These are phyloP conservation scores for Syncephalis plumigaleata DNA, from an alignment of 371 early-diverging fungal species.

Conservation along the genomic window DNA sequence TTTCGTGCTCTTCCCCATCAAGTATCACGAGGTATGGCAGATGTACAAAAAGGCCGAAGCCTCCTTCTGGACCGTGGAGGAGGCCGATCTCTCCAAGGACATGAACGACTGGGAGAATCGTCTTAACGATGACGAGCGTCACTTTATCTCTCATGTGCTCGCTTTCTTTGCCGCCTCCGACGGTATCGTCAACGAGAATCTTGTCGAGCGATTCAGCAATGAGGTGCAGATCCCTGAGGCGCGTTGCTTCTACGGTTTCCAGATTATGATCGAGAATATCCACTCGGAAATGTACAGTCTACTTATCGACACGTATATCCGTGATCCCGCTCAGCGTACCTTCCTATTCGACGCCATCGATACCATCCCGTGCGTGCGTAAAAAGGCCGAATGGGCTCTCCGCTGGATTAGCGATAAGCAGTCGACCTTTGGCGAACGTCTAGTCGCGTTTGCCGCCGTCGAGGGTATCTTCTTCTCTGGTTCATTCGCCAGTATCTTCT, in stretches of 20 bases:
- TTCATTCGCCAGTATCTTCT: constrained; percentile 98
- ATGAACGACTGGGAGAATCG: constrained; percentile 85
- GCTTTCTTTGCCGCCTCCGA: constrained; percentile 99
- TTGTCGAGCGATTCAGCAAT: constrained; percentile 89
- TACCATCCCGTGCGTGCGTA: constrained; percentile 92
- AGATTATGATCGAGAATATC: constrained; percentile 99
- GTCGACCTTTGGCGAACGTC: constrained; percentile 86
- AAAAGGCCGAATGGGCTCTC: constrained; percentile 99
- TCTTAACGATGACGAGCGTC: constrained; percentile 84
- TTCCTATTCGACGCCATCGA: constrained; percentile 94
- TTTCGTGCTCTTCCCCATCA: constrained; percentile 91
- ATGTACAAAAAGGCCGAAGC: constrained; percentile 99
- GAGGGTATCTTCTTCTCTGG: constrained; percentile 99
- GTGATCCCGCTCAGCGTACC: constrained; percentile 73
- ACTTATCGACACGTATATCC: constrained; percentile 97
- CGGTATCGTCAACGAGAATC: constrained; percentile 99
- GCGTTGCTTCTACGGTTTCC: constrained; percentile 98
- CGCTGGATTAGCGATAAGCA: constrained; percentile 83
- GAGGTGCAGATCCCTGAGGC: constrained; percentile 99
- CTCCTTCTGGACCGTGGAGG: constrained; percentile 99
- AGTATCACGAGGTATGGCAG: constrained; percentile 94
- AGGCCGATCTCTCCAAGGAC: constrained; percentile 96
- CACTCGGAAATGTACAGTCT: constrained; percentile 99
- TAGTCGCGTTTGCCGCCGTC: constrained; percentile 98
- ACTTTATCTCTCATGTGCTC: constrained; percentile 93